Evolutionary conservation across 1,284 basidiomycete genomes (phyloP), one percentile per base, ranked within the genome.

Genomic region (Cryptococcus sp.): DNA sequence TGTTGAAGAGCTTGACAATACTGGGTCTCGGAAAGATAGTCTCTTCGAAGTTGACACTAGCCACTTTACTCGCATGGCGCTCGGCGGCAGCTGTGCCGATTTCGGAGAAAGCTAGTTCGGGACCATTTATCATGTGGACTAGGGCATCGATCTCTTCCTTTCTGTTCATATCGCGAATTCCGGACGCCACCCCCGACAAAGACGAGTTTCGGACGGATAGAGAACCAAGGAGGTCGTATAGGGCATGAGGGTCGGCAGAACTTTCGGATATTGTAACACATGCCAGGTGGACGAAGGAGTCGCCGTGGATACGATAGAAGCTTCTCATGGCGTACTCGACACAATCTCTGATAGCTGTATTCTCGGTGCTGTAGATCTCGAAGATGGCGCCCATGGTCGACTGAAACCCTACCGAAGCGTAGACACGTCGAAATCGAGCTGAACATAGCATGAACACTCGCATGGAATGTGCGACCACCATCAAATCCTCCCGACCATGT

Each of bases 201-300:
- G 56, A 32, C 1, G 49, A 24, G 41, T 64, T 66, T 2, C 49
- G 48, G 2, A 40, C 36, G 18, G 66, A 57, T 9, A 73, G 56
- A 25, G 56, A 60, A 0, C 61, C 48, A 4, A 74, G 49, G 1
- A 72, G 49, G 9, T 55, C 36, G 48, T 70, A 72, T 1, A 67
- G 80, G 18, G 79, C 73, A 2, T 73, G 73, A 1, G 83, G 78
- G 19, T 83, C 68, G 50, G 78, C 76, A 24, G 82, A 70, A 22
- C 85, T 67, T 51, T 82, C 82, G 0, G 83, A 80, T 18, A 82
- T 78, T 53, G 85, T 85, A 50, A 88, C 75, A 46, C 66, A 69
- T 25, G 81, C 81, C 66, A 89, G 87, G 66, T 87, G 88, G 39
- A 88, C 77, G 63, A 88, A 88, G 0, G 83, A 79, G 46, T 88